Conservation (phyloP, 2,329 filamentous ascomycete genomes). For the Diaporthe ilicicola region DNA sequence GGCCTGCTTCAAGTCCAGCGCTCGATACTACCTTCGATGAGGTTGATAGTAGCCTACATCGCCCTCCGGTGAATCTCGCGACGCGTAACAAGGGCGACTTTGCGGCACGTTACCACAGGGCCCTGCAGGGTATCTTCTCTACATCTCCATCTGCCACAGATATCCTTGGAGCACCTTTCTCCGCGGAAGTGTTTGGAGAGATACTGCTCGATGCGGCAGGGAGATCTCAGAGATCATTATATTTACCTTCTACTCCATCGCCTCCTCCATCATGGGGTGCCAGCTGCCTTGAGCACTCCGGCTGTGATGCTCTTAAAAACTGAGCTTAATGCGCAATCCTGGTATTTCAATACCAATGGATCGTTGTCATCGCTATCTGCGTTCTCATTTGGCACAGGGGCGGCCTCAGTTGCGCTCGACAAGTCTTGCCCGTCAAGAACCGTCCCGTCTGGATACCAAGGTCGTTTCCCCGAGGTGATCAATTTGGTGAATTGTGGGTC, state of each 20-base stretch:
- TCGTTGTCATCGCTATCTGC: conserved; percentile 45
- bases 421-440: conserved; percentile 66
- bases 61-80: not conserved
- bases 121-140: not conserved
- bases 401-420: conserved; percentile 45
- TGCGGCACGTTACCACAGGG: not conserved
- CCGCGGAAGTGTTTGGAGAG: not conserved
- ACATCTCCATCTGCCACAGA: too few species aligned
- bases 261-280: conserved; percentile 39
- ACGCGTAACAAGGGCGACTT: not conserved
- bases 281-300: conserved; percentile 51
- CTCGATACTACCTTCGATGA: not conserved
- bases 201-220: not conserved
- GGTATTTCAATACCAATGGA: conserved; percentile 75
- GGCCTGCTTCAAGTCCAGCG: not conserved
- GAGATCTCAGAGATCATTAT: not conserved
- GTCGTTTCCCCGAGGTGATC: conserved; percentile 76
- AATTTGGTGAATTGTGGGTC: conserved; percentile 91
- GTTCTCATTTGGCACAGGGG: conserved; percentile 36
- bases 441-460: conserved; percentile 75
- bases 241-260: not conserved
- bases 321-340: conserved; percentile 73
- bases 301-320: conserved; percentile 73
- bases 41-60: not conserved
- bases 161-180: not conserved